Percentiles rank a stretch among this genome's conserved stretches.
Evolutionary conservation across 176 grass and related monocot genomes (phyloP).

Genomic region (Bonia amplexicaulis): DNA sequence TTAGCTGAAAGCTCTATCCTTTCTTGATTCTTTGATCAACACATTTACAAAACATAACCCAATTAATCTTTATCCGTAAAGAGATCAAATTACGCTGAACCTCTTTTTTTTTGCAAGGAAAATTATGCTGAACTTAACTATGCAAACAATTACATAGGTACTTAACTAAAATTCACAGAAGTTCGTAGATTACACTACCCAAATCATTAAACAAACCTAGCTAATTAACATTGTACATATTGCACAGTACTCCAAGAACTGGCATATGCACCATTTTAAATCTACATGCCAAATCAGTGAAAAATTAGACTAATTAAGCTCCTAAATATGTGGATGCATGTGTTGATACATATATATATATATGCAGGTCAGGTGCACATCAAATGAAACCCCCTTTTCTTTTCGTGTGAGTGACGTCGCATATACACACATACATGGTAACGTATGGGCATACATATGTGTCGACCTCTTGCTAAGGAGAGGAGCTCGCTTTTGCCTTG

Average conservation of each 20-base stretch:
- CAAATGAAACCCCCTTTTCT: constrained; percentile 32
- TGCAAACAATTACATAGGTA: background rate
- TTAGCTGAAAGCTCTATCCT: background rate
- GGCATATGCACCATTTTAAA: background rate
- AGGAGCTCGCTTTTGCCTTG: background rate
- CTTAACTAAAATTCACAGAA: background rate
- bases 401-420: background rate
- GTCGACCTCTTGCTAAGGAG: background rate
- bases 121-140: background rate
- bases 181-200: background rate
- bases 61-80: background rate
- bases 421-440: background rate
- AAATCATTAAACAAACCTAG: background rate
- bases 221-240: background rate
- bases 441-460: background rate
- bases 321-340: background rate
- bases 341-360: background rate
- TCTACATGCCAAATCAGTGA: background rate
- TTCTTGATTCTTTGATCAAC: background rate
- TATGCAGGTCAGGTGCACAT: background rate
- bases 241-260: background rate
- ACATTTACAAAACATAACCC: background rate
- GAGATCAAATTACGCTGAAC: background rate
- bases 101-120: too few relatives aligned
- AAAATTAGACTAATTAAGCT: background rate